phyloP scores from a whole-genome alignment of 75 land plant species.

The Picea sitchensis region DNA sequence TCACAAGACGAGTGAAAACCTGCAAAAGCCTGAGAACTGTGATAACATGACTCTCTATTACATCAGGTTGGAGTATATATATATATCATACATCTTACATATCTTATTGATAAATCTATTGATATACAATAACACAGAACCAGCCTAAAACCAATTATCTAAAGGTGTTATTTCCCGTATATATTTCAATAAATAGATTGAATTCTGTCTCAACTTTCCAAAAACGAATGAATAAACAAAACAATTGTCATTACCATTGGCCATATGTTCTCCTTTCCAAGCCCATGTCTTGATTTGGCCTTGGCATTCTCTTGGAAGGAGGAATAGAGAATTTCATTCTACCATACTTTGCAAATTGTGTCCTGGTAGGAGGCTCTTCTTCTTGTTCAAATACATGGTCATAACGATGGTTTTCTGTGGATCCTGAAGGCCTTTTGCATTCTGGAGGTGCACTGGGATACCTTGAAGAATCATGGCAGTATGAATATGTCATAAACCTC shows the following conservation, averaged over 20 bases:
- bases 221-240: too few relatives aligned
- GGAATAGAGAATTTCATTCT: constrained; percentile 7
- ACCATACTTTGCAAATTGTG: constrained; percentile 5
- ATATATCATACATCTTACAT: too few relatives aligned
- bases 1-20: too few relatives aligned
- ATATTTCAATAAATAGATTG: too few relatives aligned
- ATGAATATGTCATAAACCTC: constrained; percentile 48
- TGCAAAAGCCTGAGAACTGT: too few relatives aligned
- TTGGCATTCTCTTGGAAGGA: constrained; percentile 5
- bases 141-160: too few relatives aligned
- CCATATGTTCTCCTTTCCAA: constrained; percentile 4
- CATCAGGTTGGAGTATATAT: too few relatives aligned
- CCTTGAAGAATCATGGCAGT: constrained; percentile 43
- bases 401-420: neutral
- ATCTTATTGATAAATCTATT: too few relatives aligned
- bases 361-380: constrained; percentile 4
- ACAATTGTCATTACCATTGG: neutral
- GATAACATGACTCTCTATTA: too few relatives aligned
- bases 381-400: neutral
- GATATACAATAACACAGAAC: too few relatives aligned
- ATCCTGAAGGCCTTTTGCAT: constrained; percentile 19
- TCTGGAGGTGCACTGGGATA: constrained; percentile 49
- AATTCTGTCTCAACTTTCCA: too few relatives aligned
- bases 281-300: neutral
- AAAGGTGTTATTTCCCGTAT: too few relatives aligned